These are phyloP conservation scores for Cutaneotrichosporon sp. DNA, from an alignment of 1,284 basidiomycete species.

Conservation along the genomic window DNA sequence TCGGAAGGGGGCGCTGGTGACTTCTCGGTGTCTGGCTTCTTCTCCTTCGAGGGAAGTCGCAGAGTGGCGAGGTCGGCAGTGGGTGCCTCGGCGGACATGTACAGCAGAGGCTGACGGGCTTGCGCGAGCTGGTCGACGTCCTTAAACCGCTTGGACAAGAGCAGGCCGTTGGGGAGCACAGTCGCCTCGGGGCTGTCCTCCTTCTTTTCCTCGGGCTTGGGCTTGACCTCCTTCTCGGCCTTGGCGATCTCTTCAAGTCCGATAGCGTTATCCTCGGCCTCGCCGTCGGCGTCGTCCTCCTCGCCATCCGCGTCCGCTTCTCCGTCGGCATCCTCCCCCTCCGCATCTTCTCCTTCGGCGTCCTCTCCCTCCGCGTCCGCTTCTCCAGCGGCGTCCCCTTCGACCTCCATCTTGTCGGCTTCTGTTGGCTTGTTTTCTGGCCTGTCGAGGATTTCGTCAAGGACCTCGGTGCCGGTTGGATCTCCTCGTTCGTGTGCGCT, in stretches of 20 bases:
- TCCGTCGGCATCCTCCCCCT: constrained; percentile 29
- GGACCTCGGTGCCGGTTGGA: constrained; percentile 37
- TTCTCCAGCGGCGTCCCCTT: constrained; percentile 29
- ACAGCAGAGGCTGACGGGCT: constrained; percentile 39
- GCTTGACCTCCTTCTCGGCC: constrained; percentile 13
- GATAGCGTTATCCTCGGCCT: constrained; percentile 35
- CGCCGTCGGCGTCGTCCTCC: constrained; percentile 36
- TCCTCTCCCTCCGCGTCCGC: constrained; percentile 22
- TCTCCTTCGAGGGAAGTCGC: constrained; percentile 17
- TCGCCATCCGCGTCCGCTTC: constrained; percentile 48
- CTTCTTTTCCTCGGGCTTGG: constrained; percentile 19
- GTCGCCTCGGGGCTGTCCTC: constrained; percentile 24
- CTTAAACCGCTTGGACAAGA: constrained; percentile 44
- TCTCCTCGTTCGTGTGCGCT: constrained; percentile 19
- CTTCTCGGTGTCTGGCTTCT: not conserved
- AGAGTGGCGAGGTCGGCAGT: constrained; percentile 40
- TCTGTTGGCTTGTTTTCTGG: constrained; percentile 29
- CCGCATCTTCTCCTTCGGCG: constrained; percentile 14
- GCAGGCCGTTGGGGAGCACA: constrained; percentile 37
- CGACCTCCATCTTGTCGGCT: constrained; percentile 32
- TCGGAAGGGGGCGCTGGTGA: constrained; percentile 11
- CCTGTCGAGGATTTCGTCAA: constrained; percentile 35
- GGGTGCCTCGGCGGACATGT: constrained; percentile 34
- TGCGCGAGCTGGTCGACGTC: constrained; percentile 35
- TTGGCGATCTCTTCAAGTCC: constrained; percentile 33